Percentiles rank a stretch among this genome's conserved stretches.
phyloP scores from a whole-genome alignment of 2,329 filamentous ascomycete species.

The Aspergillus niger region DNA sequence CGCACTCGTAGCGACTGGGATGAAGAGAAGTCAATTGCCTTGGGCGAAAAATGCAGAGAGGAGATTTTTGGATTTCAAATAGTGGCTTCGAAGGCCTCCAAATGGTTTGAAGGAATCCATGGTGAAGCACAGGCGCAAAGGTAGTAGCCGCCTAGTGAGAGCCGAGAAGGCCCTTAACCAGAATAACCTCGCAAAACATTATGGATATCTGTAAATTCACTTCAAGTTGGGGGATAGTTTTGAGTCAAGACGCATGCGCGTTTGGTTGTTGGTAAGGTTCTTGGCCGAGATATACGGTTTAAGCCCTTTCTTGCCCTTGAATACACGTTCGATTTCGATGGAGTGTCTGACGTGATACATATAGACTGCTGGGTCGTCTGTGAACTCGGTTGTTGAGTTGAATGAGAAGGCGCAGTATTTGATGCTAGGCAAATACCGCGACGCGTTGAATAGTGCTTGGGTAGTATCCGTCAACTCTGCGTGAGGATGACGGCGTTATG shows the following conservation, averaged over 20 bases:
- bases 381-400: not conserved
- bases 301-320: conserved; percentile 10
- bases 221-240: conserved; percentile 13
- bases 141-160: conserved; percentile 30
- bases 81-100: conserved; percentile 37
- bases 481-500: not conserved
- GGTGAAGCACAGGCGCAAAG: conserved; percentile 28
- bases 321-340: conserved; percentile 13
- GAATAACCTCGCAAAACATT: conserved; percentile 29
- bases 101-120: conserved; percentile 33
- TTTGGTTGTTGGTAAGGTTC: not conserved
- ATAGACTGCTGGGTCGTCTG: conserved; percentile 18
- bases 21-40: not conserved
- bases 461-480: not conserved
- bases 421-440: conserved; percentile 10
- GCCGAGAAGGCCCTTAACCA: conserved; percentile 30
- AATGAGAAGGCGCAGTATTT: conserved; percentile 5
- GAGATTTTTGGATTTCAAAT: conserved; percentile 14
- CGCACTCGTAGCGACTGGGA: conserved; percentile 10
- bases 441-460: conserved; percentile 14
- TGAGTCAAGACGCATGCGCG: conserved; percentile 13
- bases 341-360: conserved; percentile 24
- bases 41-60: conserved; percentile 10
- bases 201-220: conserved; percentile 15
- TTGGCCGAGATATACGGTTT: conserved; percentile 1